Percentiles rank a stretch among this genome's conserved stretches.
These are phyloP conservation scores for Backusella australiensis DNA, from an alignment of 192 early-diverging fungal genomes.

Conservation along the genomic window DNA sequence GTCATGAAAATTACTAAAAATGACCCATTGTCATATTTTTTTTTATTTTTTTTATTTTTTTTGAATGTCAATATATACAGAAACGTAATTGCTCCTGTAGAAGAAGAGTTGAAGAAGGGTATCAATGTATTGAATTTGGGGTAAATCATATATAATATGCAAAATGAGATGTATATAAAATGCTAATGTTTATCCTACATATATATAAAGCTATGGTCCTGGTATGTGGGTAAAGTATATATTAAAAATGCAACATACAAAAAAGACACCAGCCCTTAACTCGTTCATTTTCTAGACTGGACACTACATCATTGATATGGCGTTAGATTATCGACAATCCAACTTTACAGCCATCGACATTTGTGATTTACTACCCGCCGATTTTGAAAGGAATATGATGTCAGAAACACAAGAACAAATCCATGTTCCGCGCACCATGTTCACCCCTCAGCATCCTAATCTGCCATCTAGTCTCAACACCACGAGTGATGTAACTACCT, in stretches of 20 bases:
- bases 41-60: background rate
- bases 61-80: background rate
- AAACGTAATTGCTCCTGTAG: conserved; percentile 24
- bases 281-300: conserved; percentile 1
- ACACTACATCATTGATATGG: conserved; percentile 29
- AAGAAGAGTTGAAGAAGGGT: conserved; percentile 15
- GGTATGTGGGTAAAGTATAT: conserved; percentile 26
- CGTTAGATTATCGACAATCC: conserved; percentile 20
- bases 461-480: background rate
- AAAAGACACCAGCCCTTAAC: background rate
- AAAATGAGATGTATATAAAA: background rate
- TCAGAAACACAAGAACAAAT: background rate
- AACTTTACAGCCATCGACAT: conserved; percentile 23
- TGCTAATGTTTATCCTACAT: background rate
- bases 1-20: background rate
- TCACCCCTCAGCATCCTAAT: background rate
- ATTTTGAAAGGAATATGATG: conserved; percentile 10
- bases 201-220: conserved; percentile 14
- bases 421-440: background rate
- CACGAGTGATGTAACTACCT: background rate
- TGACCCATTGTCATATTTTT: background rate
- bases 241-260: background rate
- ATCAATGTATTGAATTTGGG: conserved; percentile 27
- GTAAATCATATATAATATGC: background rate
- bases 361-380: conserved; percentile 17